Evolutionary conservation across 2,329 filamentous ascomycete species (phyloP), one percentile per base, ranked within the genome.

Genomic region (Aaosphaeria arxii): DNA sequence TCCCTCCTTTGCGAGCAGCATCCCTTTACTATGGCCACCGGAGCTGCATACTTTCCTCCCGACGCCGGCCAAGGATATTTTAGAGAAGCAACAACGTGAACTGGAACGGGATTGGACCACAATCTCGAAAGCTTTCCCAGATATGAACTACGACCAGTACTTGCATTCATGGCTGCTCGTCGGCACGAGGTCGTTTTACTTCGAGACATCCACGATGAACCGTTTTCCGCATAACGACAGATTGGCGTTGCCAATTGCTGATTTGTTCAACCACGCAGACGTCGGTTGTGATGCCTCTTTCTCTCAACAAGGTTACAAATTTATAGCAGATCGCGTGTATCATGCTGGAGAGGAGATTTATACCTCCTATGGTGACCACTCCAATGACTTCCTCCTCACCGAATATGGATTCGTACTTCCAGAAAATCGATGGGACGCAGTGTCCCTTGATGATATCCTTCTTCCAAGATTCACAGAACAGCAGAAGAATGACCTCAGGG

Each of bases 301-400:
- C 57, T 72, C 77, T 41, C 52, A 67, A 1, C 64, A 69, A 1
- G 77, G 77, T 5, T 88, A 83, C 69, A 75, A 73, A 28, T 75
- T 88, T 42, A 75, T 70, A 13, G 77, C 82, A 2, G 70, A 76
- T 42, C 66, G 72, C 2, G 61, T 71, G 0, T 84, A 86, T 58
- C 64, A 71, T 73, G 58, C 66, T 2, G 84, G 83, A 6, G 81
- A 87, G 17, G 87, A 91, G 69, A 71, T 91, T 1, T 81, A 79
- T 50, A 82, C 88, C 29, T 83, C 79, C 30, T 91, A 91, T 58
- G 88, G 88, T 3, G 66, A 77, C 1, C 87, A 91, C 63, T 78
- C 78, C 30, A 88, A 89, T 53, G 87, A 91, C 61, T 87, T 88
- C 55, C 70, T 91, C 13, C 76, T 91, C 2, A 78, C 82, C 0